Evolutionary conservation across 768 basidiomycete species (phyloP).

Genomic region (Dictyophora rubrovolvata): DNA sequence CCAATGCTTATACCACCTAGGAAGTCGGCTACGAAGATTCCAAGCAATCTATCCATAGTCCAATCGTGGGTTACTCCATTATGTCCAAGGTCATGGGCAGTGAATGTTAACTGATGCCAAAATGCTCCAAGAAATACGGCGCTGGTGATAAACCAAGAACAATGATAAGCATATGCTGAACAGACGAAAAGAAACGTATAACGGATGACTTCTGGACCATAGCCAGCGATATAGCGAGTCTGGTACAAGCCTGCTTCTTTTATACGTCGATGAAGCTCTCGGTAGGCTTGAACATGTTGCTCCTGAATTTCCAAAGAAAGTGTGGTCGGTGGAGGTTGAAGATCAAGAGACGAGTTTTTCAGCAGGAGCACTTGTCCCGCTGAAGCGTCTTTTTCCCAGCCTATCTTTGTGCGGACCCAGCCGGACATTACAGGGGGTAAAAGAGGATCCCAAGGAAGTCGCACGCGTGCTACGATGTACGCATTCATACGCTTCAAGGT

Average conservation of each 20-base stretch:
- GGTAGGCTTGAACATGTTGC: constrained; percentile 69
- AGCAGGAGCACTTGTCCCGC: constrained; percentile 57
- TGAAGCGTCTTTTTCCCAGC: constrained; percentile 43
- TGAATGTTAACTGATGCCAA: constrained; percentile 94
- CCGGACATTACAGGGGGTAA: constrained; percentile 81
- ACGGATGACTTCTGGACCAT: constrained; percentile 80
- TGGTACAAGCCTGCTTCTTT: constrained; percentile 75
- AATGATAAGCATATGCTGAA: constrained; percentile 51
- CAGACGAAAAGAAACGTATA: constrained; percentile 54
- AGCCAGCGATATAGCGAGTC: constrained; percentile 75
- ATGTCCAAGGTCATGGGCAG: constrained; percentile 91
- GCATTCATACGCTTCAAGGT: constrained; percentile 42
- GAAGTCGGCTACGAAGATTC: constrained; percentile 72
- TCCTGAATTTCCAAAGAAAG: constrained; percentile 51
- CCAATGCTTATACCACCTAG: constrained; percentile 90
- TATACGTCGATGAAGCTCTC: constrained; percentile 64
- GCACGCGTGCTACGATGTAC: constrained; percentile 64
- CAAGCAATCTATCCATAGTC: constrained; percentile 67
- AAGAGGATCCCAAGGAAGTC: constrained; percentile 64
- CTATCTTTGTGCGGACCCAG: constrained; percentile 50
- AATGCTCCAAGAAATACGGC: constrained; percentile 77
- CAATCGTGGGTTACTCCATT: constrained; percentile 87
- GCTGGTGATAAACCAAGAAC: constrained; percentile 59
- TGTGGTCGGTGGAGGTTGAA: constrained; percentile 43
- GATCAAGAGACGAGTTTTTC: constrained; percentile 30